Evolutionary conservation across 495 filamentous ascomycete genomes (phyloP).

Genomic region (Echria macrotheca): DNA sequence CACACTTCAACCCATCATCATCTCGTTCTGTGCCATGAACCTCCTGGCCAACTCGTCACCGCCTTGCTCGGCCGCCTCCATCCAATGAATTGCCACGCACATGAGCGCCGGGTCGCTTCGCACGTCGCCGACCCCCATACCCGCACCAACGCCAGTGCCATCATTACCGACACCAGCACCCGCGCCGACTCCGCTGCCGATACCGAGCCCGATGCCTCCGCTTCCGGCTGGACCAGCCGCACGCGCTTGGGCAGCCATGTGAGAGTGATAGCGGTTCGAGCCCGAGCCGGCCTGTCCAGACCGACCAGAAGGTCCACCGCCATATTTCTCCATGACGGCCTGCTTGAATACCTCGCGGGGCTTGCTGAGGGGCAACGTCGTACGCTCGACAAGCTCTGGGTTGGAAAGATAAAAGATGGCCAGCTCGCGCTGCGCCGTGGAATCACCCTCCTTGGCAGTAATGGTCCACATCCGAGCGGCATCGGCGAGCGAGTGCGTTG

Average conservation of each 20-base stretch:
- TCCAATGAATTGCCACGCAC: conserved; percentile 97
- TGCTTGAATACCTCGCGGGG: conserved; percentile 89
- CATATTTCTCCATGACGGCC: conserved; percentile 71
- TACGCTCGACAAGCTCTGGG: conserved; percentile 78
- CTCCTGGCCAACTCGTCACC: conserved; percentile 84
- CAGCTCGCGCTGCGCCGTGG: conserved; percentile 89
- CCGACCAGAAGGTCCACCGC: conserved; percentile 31
- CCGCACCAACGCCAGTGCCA: conserved; percentile 14
- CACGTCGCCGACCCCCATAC: conserved; percentile 44
- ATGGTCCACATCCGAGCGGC: conserved; percentile 91
- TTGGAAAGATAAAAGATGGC: conserved; percentile 93
- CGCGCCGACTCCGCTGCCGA: conserved; percentile 17
- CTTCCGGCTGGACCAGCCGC: conserved; percentile 12
- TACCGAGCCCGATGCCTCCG: conserved; percentile 10
- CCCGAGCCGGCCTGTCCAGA: conserved; percentile 9
- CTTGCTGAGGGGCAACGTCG: conserved; percentile 76
- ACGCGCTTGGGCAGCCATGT: conserved; percentile 12
- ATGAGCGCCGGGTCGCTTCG: conserved; percentile 82
- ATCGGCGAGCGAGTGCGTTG: conserved; percentile 65
- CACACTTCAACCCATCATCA: conserved; percentile 22
- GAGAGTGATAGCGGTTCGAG: conserved; percentile 27
- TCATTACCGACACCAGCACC: conserved; percentile 17
- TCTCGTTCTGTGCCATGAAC: conserved; percentile 66
- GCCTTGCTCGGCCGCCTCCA: conserved; percentile 82
- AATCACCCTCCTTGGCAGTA: conserved; percentile 87